Evolutionary conservation across 805 yeast genomes (phyloP), one percentile per base, ranked within the genome.

Genomic region (Yamadazyma philogaea): DNA sequence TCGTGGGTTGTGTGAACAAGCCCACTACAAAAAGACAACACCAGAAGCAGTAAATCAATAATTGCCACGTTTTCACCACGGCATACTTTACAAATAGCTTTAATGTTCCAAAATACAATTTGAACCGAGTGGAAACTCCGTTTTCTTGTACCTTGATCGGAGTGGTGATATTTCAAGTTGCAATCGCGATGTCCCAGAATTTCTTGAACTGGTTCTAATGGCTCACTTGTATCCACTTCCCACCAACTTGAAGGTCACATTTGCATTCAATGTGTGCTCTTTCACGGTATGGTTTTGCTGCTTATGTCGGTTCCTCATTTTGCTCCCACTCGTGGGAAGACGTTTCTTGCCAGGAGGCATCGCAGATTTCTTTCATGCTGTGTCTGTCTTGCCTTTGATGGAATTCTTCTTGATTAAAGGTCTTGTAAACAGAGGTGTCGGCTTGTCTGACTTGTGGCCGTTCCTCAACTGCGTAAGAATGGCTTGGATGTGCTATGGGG

Each of bases 331-430:
- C 19, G 87, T 81, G n/a, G 85, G 87, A 0, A 60, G 79, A 24
- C 68, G 67, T 48, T 83, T 81, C 49, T 58, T 83, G 16, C 84
- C 88, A 1, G 87, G 83, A 6, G 89, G 87, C 0, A 78, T 84
- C 10, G 85, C 86, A 34, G 84, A 78, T 49, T 83, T 81, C 60
- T 75, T 80, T 51, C 74, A 69, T 36, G 61, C 62, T 8, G 68
- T 70, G 21, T 49, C 74, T 1, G 44, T 64, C 15, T 44, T 62
- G 7, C 74, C 74, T 8, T 50, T 67, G 14, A 36, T 59, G 2
- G 61, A 57, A 4, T 50, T 57, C 24, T 38, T 59, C 21, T 12
- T 55, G 14, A 40, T 50, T 8, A 56, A 54, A 21, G 26, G 44
- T 5, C 21, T 54, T 4, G 53, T 56, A 27, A 48, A 40, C 14